A percentile compares a stretch with the other conserved stretches of the same genome.
These are phyloP conservation scores for Toxoplasma gondii DNA, from an alignment of 169 alveolate species.

Conservation along the genomic window DNA sequence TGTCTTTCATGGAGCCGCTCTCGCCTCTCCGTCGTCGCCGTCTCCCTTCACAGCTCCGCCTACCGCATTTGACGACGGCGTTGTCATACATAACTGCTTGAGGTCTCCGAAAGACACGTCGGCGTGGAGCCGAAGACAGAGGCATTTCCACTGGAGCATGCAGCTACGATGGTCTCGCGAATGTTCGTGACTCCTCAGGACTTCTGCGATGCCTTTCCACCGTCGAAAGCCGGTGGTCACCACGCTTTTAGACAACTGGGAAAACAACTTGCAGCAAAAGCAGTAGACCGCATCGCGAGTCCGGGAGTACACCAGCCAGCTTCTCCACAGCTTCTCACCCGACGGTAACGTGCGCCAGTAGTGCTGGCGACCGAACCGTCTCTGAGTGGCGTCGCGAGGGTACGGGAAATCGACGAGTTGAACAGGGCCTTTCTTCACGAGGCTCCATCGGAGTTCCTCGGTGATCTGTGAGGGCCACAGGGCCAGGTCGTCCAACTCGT, in stretches of 20 bases:
- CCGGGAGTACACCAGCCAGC: constrained; percentile 38
- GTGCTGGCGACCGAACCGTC: constrained; percentile 46
- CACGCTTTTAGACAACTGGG: constrained; percentile 32
- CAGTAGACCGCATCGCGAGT: constrained; percentile 39
- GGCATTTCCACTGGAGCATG: constrained; percentile 41
- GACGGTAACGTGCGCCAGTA: constrained; percentile 26
- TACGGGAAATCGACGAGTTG: constrained; percentile 13
- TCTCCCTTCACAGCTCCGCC: neutral
- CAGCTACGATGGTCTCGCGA: constrained; percentile 31
- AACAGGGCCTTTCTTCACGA: constrained; percentile 28
- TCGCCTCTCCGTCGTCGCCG: neutral
- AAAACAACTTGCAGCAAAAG: constrained; percentile 33
- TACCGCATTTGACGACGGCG: neutral
- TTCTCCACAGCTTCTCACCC: constrained; percentile 29
- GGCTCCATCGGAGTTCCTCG: neutral
- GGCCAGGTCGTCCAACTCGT: neutral
- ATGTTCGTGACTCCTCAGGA: constrained; percentile 26
- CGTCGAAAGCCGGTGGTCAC: constrained; percentile 37
- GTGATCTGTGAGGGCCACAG: neutral
- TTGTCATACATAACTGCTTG: constrained; percentile 9
- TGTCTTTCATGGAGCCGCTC: neutral
- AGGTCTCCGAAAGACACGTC: constrained; percentile 40
- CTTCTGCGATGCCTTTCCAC: constrained; percentile 35
- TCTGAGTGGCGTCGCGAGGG: constrained; percentile 25
- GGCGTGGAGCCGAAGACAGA: constrained; percentile 8